Conservation (phyloP, 2,329 filamentous ascomycete genomes). For the Rutstroemia sydowiana region DNA sequence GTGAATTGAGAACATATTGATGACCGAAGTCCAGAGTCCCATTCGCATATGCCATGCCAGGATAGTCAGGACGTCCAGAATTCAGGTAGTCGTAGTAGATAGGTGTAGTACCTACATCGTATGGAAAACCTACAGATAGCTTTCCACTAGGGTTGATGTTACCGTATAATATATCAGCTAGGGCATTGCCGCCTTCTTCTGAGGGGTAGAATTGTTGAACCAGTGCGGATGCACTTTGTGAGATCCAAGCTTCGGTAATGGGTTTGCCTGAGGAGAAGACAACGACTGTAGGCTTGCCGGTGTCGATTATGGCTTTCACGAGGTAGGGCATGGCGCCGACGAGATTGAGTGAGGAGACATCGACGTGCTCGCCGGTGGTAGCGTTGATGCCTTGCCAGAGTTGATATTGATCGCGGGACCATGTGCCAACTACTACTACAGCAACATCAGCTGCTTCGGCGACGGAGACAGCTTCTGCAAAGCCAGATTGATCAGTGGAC, state of each 20-base stretch:
- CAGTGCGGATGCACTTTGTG: conserved; percentile 53
- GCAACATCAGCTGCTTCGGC: conserved; percentile 63
- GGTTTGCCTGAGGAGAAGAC: conserved; percentile 78
- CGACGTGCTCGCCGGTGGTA: conserved; percentile 69
- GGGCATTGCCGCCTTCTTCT: conserved; percentile 74
- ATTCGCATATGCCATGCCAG: conserved; percentile 64
- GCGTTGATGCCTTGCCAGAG: conserved; percentile 65
- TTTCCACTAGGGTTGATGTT: conserved; percentile 61
- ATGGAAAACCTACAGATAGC: conserved; percentile 65
- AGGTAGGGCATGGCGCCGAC: conserved; percentile 64
- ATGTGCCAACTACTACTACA: conserved; percentile 67
- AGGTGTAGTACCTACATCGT: conserved; percentile 58
- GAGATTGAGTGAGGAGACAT: conserved; percentile 54
- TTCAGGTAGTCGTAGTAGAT: conserved; percentile 69
- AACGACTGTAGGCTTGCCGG: conserved; percentile 68
- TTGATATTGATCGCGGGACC: conserved; percentile 61
- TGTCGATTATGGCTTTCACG: conserved; percentile 59
- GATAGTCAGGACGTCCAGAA: conserved; percentile 68
- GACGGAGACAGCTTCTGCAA: conserved; percentile 56
- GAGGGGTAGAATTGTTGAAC: conserved; percentile 71
- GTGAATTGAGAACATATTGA: conserved; percentile 72
- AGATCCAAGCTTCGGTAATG: conserved; percentile 66
- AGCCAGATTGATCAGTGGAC: conserved; percentile 62
- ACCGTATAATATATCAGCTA: conserved; percentile 74
- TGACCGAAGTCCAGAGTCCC: conserved; percentile 77